Percentiles rank a stretch among this genome's conserved stretches.
Conservation (phyloP, 73 alveolate species). For the Tetrahymena elliotti region DNA sequence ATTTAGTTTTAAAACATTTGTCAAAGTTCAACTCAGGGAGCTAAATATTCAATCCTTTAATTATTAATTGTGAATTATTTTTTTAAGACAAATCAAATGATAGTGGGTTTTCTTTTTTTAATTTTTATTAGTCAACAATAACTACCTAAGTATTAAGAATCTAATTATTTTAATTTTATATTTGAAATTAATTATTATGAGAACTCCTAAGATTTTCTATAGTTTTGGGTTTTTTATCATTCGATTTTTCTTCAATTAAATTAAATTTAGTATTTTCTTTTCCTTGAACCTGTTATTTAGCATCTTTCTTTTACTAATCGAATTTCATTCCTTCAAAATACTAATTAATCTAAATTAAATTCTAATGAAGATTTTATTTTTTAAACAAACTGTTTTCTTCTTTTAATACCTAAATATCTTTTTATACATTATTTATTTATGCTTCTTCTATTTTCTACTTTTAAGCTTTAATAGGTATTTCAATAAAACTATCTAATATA, state of each 20-base stretch:
- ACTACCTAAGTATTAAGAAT: not conserved
- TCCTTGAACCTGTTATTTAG: not conserved
- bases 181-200: no score
- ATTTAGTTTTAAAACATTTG: not conserved
- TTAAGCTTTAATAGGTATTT: no score
- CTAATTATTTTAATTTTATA: no score
- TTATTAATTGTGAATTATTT: no score
- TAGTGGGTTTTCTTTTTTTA: not conserved
- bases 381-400: not conserved
- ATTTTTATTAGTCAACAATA: no score
- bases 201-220: not conserved
- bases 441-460: not conserved
- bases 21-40: not conserved
- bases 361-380: not conserved
- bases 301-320: not conserved
- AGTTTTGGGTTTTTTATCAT: no score
- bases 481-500: not conserved
- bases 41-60: not conserved
- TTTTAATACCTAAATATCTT: no score
- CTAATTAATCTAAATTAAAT: not conserved
- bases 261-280: not conserved
- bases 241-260: no score
- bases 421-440: no score
- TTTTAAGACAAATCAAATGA: not conserved
- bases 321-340: not conserved